phyloP scores from a whole-genome alignment of 1,284 basidiomycete genomes.

The Trichosporon faecale region DNA sequence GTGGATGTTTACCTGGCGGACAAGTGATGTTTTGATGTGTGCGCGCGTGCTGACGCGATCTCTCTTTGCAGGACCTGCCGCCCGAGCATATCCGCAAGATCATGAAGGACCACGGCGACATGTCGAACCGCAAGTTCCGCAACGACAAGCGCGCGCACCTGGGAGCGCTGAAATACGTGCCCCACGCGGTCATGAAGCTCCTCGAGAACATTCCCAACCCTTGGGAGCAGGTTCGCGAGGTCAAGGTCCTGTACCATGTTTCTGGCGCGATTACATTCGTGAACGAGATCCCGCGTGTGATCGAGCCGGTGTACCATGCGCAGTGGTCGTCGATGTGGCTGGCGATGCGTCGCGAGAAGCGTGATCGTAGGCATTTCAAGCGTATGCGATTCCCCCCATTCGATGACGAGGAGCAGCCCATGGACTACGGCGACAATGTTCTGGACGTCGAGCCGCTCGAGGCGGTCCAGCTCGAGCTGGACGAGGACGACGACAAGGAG shows the following conservation, averaged over 20 bases:
- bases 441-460: slow-evolving; percentile 97
- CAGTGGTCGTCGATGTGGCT: slow-evolving; percentile 99
- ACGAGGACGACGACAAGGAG: slow-evolving; percentile 88
- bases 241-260: slow-evolving; percentile 94
- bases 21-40: background rate
- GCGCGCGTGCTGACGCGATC: slow-evolving; percentile 16
- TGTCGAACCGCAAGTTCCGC: slow-evolving; percentile 94
- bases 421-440: slow-evolving; percentile 98
- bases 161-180: slow-evolving; percentile 97
- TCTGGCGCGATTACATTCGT: slow-evolving; percentile 99
- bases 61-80: slow-evolving; percentile 42
- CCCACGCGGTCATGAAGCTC: slow-evolving; percentile 98
- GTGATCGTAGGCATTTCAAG: slow-evolving; percentile 98
- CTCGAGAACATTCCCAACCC: slow-evolving; percentile 98
- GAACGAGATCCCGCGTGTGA: slow-evolving; percentile 93
- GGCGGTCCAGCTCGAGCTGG: slow-evolving; percentile 94
- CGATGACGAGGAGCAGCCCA: slow-evolving; percentile 97
- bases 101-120: slow-evolving; percentile 95
- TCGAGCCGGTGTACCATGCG: slow-evolving; percentile 97
- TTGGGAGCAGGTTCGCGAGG: slow-evolving; percentile 99
- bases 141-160: slow-evolving; percentile 99
- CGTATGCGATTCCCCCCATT: slow-evolving; percentile 99
- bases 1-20: background rate
- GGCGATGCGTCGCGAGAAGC: slow-evolving; percentile 97
- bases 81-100: slow-evolving; percentile 93